Percentiles rank a stretch among this genome's conserved stretches.
These are phyloP conservation scores for Acacia crassicarpa DNA, from an alignment of 306 rosid genomes.

Conservation along the genomic window DNA sequence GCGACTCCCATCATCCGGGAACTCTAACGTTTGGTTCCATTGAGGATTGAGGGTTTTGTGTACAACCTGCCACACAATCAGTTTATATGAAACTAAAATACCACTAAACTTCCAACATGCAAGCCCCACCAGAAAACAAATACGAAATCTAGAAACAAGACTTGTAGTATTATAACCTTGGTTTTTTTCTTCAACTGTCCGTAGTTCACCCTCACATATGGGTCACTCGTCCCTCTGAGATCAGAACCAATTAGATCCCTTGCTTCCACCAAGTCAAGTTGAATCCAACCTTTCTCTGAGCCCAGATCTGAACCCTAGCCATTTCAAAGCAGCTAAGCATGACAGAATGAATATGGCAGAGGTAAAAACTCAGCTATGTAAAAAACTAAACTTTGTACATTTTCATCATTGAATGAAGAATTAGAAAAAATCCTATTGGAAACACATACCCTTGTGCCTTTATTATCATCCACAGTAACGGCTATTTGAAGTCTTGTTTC, in stretches of 20 bases:
- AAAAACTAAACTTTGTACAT: not conserved
- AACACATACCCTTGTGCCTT: slow-evolving; percentile 60
- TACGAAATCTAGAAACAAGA: not conserved
- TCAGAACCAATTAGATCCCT: slow-evolving; percentile 77
- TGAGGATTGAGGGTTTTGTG: slow-evolving; percentile 64
- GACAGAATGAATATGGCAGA: not conserved
- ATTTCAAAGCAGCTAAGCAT: slow-evolving; percentile 4
- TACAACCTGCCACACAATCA: slow-evolving; percentile 48
- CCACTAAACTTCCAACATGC: not conserved
- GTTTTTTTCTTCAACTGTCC: slow-evolving; percentile 68
- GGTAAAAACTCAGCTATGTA: not conserved
- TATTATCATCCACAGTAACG: slow-evolving; percentile 48
- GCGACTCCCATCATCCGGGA: slow-evolving; percentile 71
- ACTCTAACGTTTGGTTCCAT: slow-evolving; percentile 91
- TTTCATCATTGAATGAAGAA: not conserved
- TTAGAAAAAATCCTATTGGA: not conserved
- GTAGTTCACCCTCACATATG: slow-evolving; percentile 68
- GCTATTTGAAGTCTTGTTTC: slow-evolving; percentile 66
- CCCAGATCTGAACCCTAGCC: slow-evolving; percentile 47
- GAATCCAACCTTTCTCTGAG: slow-evolving; percentile 62
- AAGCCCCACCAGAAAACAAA: not conserved
- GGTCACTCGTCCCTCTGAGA: slow-evolving; percentile 81
- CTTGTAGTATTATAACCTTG: slow-evolving; percentile 46
- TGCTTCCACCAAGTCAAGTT: slow-evolving; percentile 64
- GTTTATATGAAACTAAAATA: not conserved